Conservation (phyloP, 225 moss, liverwort and hornwort genomes). For the Physcomitrium patens region DNA sequence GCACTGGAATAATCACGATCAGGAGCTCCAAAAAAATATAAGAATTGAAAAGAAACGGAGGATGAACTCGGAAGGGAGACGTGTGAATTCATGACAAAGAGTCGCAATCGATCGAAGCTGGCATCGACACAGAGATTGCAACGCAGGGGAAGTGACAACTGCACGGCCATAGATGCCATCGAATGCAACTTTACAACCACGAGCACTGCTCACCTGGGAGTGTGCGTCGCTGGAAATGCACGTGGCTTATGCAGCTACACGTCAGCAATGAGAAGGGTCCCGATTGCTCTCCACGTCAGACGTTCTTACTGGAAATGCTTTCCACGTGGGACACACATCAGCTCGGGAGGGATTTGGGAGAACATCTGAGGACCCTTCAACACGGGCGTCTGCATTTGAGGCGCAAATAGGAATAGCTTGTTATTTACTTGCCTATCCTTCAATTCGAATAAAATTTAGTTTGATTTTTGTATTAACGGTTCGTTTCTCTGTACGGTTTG, state of each 20-base stretch:
- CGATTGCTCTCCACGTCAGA: constrained; percentile 25
- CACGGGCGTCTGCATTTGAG: too few relatives aligned
- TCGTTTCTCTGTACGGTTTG: too few relatives aligned
- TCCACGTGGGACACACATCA: constrained; percentile 26
- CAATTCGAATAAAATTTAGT: too few relatives aligned
- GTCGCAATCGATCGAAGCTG: constrained; percentile 6
- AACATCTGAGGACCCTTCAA: too few relatives aligned
- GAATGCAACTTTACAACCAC: background rate
- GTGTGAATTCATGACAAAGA: background rate
- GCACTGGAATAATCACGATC: constrained; percentile 11
- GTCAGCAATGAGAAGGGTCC: background rate
- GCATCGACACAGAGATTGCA: background rate
- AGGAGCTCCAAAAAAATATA: background rate
- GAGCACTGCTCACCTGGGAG: background rate
- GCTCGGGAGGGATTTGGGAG: background rate
- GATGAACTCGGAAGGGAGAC: background rate
- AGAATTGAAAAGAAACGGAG: fast-evolving
- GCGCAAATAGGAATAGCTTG: too few relatives aligned
- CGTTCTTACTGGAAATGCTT: background rate
- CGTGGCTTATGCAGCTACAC: constrained; percentile 9
- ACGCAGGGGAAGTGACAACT: constrained; percentile 8
- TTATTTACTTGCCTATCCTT: too few relatives aligned
- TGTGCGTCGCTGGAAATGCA: constrained; percentile 15
- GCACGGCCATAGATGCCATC: constrained; percentile 26
- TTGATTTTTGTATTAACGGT: too few relatives aligned